Percentiles rank a stretch among this genome's conserved stretches.
Conservation (phyloP, 768 basidiomycete species). For the Suillus subluteus region DNA sequence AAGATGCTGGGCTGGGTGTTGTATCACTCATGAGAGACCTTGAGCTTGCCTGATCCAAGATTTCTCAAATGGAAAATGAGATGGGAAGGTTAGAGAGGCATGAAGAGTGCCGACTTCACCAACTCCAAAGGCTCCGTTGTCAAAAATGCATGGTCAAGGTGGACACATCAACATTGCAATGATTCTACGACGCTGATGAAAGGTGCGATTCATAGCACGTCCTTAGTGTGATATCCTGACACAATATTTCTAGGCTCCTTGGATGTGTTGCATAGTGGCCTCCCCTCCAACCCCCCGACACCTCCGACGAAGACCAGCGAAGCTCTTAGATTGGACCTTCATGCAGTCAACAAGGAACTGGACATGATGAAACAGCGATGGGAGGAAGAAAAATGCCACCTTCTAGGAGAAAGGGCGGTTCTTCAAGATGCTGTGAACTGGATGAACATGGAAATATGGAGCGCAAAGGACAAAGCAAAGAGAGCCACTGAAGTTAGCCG, state of each 20-base stretch:
- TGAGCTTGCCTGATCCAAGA: constrained; percentile 67
- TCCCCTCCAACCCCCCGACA: constrained; percentile 64
- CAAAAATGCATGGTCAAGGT: constrained; percentile 70
- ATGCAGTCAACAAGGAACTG: constrained; percentile 64
- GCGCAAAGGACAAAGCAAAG: constrained; percentile 58
- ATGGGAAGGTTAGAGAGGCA: constrained; percentile 63
- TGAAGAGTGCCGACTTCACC: constrained; percentile 68
- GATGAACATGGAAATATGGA: constrained; percentile 62
- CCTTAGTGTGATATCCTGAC: constrained; percentile 12
- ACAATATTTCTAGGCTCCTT: constrained; percentile 46
- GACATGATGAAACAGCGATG: constrained; percentile 68
- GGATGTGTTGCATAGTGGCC: constrained; percentile 49
- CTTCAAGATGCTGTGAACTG: constrained; percentile 73
- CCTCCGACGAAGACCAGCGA: constrained; percentile 72
- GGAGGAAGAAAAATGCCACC: constrained; percentile 64
- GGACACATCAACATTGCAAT: constrained; percentile 48
- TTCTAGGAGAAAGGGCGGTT: constrained; percentile 71
- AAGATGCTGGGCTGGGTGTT: constrained; percentile 77
- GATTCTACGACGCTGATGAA: constrained; percentile 53
- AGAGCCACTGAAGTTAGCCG: constrained; percentile 55
- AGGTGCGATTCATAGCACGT: constrained; percentile 46
- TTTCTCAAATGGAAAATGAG: constrained; percentile 66
- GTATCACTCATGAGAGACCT: constrained; percentile 72
- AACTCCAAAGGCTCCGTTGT: constrained; percentile 66
- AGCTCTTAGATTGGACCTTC: constrained; percentile 60